Conservation (phyloP, 805 yeast species). For the Pichia nakasei region DNA sequence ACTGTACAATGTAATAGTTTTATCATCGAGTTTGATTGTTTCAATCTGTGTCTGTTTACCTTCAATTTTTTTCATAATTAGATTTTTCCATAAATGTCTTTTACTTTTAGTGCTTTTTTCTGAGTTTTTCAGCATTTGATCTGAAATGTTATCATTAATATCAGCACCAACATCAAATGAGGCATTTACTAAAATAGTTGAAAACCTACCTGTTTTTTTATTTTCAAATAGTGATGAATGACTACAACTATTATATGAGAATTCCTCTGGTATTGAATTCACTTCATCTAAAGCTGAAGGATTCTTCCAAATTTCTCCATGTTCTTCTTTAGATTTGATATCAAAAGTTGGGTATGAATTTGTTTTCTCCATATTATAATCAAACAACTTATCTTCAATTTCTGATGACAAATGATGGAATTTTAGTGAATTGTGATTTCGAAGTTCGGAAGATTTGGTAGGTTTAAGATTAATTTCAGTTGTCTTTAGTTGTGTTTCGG, state of each 20-base stretch:
- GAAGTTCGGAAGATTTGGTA: background rate
- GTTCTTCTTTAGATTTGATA: background rate
- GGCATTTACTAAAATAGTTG: background rate
- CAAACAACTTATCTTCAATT: slow-evolving; percentile 2
- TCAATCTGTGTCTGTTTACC: background rate
- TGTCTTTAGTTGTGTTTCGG: background rate
- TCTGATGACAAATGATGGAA: slow-evolving; percentile 10
- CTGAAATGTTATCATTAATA: background rate
- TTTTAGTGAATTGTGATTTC: slow-evolving; percentile 5
- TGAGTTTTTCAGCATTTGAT: no score
- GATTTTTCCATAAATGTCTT: slow-evolving; percentile 7
- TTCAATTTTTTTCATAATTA: background rate
- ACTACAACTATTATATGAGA: background rate
- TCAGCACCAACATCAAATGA: background rate
- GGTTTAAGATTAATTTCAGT: slow-evolving; percentile 1
- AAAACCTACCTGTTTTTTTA: background rate
- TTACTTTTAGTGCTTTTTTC: background rate
- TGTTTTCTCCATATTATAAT: no score
- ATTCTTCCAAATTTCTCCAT: slow-evolving; percentile 4
- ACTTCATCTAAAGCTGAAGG: slow-evolving; percentile 24
- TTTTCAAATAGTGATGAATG: background rate
- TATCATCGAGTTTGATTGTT: slow-evolving; percentile 16
- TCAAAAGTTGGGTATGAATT: no score
- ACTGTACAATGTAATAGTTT: slow-evolving; percentile 26
- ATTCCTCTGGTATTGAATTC: slow-evolving; percentile 28